Base-by-base conservation (phyloP, 176 grass and related monocot species). In the Thalia dealbata region DNA sequence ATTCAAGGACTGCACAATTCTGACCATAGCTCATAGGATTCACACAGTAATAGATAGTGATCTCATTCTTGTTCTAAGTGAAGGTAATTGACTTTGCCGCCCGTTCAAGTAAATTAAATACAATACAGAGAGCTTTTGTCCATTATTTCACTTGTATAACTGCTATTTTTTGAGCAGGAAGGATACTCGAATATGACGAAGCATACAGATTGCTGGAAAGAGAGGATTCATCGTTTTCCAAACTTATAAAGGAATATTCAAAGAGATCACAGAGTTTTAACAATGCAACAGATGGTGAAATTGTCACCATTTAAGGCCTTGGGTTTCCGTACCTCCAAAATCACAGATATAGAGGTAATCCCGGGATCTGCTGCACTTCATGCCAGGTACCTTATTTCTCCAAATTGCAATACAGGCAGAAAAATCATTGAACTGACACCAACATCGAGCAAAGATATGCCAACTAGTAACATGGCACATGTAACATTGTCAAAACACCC, bases 11-110 rank as follows among this genome's bases (percentile, higher is more conserved):
- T 84, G 90, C 74, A 97, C 87, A 0, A 85, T 91, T 67, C 63
- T 97, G 22, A 93, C 87, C 62, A 85, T 91, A 82, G 90, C 90
- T 64, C 95, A 97, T 19, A 86, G 95, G 73, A 97, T 97, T 79
- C 89, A 92, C 46, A 93, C 95, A 0, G 90, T 97, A 25, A 85
- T 97, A 56, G 90, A 97, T 64, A 97, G 93, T 45, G 87, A 93
- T 76, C 85, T 93, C 64, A 89, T 93, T 81, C 83, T 97, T 32
- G 90, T 97, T 60, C 88, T 93, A 52, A 84, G 82, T 75, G 83
- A 92, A 88, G 95, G 90, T 92, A 91, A 48, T 48, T 48, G 45
- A 48, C 10, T 48, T 48, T 48, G 11, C 11, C 4, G 11, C 11
- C 45, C 45, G 11, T 48, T 48, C 0, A 48, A 13, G 6, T 48